Base-by-base conservation (phyloP, 768 basidiomycete genomes). In the Macrolepiota albuminosa region DNA sequence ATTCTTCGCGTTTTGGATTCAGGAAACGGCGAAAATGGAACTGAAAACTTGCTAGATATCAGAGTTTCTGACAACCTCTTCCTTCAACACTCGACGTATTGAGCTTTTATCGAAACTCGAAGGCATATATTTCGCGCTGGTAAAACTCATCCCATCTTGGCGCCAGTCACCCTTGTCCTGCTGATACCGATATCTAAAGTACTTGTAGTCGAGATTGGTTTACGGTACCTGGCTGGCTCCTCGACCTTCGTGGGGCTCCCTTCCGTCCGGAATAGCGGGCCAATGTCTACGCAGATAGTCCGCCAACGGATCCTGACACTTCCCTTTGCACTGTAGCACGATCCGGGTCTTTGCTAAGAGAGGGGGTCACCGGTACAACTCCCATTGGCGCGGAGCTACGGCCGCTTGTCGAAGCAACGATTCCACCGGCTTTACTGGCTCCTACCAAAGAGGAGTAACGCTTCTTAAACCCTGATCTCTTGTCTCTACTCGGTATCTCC, bases 311-410 rank as follows among this genome's bases (percentile, higher is more conserved):
- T 16, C 68, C 69, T 59, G 77, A 84, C n/a, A 78, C 83, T 24
- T 79, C 77, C 57, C 73, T 74, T 64, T 87, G 85, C 3, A 86
- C 86, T 16, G 73, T 71, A 11, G 78, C 76, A 33, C 86, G 78
- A 63, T 86, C 82, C n/a, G 88, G 70, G 1, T 86, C 87, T 40
- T 77, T 77, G 60, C 87, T 81, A 36, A 87, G 75, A 3, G 86
- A 87, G 0, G 86, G 86, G 2, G 87, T 88, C 26, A 82, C 81
- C 5, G 85, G 84, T 1, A 87, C 80, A 1, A 84, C 70, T 31
- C 70, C 68, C 24, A 63, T 24, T 21, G 66, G 66, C 18, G 48
- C 40, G 14, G 33, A 47, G 14, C 39, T 49, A 16, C 24, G 47
- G 37, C 57, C 52, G 37, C 45, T 39, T 13, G n/a, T 46, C 37